Percentiles rank a stretch among this genome's conserved stretches.
Conservation (phyloP, 2,329 filamentous ascomycete species). For the Epichloe hybrida region DNA sequence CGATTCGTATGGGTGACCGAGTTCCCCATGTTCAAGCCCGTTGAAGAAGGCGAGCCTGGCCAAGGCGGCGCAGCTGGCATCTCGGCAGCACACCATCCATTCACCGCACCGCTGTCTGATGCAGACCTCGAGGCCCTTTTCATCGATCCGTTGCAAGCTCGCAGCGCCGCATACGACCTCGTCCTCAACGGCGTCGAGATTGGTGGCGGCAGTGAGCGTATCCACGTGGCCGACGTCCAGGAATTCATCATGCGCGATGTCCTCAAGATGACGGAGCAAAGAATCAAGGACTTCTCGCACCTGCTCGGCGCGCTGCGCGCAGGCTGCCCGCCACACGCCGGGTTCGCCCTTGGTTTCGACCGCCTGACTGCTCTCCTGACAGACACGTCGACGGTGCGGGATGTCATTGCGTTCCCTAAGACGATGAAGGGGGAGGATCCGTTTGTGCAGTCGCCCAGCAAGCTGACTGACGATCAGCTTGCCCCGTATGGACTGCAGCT, state of each 20-base stretch:
- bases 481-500: constrained; percentile 32
- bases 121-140: constrained; percentile 63
- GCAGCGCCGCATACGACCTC: constrained; percentile 87
- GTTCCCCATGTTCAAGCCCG: constrained; percentile 84
- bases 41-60: constrained; percentile 49
- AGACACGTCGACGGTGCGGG: constrained; percentile 62
- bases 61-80: constrained; percentile 74
- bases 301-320: constrained; percentile 67
- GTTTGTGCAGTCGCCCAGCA: constrained; percentile 65
- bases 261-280: constrained; percentile 58
- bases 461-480: constrained; percentile 45
- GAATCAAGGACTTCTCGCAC: constrained; percentile 73
- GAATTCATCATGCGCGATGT: constrained; percentile 75
- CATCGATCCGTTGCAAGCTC: constrained; percentile 55
- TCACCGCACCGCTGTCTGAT: constrained; percentile 68
- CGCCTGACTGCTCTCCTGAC: constrained; percentile 69
- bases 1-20: constrained; percentile 74
- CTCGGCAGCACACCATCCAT: constrained; percentile 84
- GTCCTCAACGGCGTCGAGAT: constrained; percentile 93
- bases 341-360: constrained; percentile 87
- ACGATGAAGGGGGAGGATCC: constrained; percentile 72
- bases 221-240: constrained; percentile 73
- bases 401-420: constrained; percentile 97
- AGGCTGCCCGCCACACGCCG: constrained; percentile 89
- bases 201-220: constrained; percentile 84